These are phyloP conservation scores for Entelexis paramagnoliae DNA, from an alignment of 1,139 yeast genomes.

Conservation along the genomic window DNA sequence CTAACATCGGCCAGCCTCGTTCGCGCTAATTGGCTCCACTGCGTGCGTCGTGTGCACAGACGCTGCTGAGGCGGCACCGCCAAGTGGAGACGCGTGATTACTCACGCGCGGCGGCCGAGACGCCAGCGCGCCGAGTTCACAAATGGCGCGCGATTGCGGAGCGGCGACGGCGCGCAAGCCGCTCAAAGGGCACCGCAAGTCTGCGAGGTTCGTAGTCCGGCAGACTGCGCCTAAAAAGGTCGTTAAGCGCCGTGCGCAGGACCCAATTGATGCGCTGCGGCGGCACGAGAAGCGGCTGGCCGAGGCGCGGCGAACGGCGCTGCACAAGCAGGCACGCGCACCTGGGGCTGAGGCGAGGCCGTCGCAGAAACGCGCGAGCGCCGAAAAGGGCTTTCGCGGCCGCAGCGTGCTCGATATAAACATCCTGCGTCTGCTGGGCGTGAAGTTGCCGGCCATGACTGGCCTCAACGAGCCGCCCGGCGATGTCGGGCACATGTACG, in stretches of 20 bases:
- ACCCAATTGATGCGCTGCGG: not conserved
- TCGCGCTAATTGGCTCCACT: not conserved
- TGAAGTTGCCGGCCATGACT: conserved; percentile 3
- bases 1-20: conserved; percentile 36
- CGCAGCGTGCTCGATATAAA: conserved; percentile 12
- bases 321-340: too few relatives aligned
- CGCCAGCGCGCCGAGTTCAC: too few relatives aligned
- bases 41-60: not conserved
- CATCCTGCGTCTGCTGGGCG: conserved; percentile 10
- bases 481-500: not conserved
- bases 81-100: not conserved
- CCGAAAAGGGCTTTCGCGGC: conserved; percentile 3
- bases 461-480: conserved; percentile 4
- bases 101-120: not conserved
- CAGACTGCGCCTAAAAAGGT: not conserved
- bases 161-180: not conserved
- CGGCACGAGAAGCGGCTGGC: not conserved
- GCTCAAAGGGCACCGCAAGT: not conserved
- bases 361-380: conserved; percentile 3
- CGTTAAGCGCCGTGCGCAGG: not conserved
- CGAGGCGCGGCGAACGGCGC: too few relatives aligned
- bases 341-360: too few relatives aligned
- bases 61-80: too few relatives aligned
- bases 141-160: not conserved
- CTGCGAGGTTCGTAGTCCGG: not conserved